Base-by-base conservation (phyloP, 768 basidiomycete genomes). In the Boletus bicolor region DNA sequence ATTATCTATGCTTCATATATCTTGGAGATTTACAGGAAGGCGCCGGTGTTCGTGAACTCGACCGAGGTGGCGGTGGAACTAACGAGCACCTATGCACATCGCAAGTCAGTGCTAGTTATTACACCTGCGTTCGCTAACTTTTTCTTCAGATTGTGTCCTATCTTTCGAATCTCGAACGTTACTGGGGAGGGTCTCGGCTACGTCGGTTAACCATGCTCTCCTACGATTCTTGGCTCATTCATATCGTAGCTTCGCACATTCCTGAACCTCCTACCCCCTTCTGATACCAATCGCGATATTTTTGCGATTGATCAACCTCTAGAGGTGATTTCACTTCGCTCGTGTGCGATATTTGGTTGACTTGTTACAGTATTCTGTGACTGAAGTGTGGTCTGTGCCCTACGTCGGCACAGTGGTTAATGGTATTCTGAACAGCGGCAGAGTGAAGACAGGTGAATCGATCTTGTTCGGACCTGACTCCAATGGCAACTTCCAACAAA, bases 91-190 rank as follows among this genome's bases (percentile, higher is more conserved):
- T 94, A 93, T 65, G 86, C 85, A 17, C 79, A 82, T 54, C 89
- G 91, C 67, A 79, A 79, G 91, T 89, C 44, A 55, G 76, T 63
- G 37, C 12, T 48, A 32, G 37, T 52, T 39, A 15, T 45, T 35
- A 17, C 5, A 7, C 11, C 26, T 37, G 36, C 44, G 41, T 34
- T 51, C 35, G 35, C 49, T 58, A 42, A 64, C 28, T 39, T 38
- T 56, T n/a, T 44, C 42, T 38, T 42, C 47, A 94, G 92, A 67
- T 68, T 96, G 66, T 94, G 92, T 64, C 94, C 94, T 0, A 86
- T 96, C 56, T 95, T 96, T 73, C 87, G 88, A 67, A 76, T 95
- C 21, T 97, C 94, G 4, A 98, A 98, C 68, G 92, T 97, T 14
- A 95, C 93, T 1, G 96, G 95, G n/a, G 83, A 91, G 62, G 93